Percentiles rank a stretch among this genome's conserved stretches.
Conservation (phyloP, 2,329 filamentous ascomycete species). For the Septoria linicola region DNA sequence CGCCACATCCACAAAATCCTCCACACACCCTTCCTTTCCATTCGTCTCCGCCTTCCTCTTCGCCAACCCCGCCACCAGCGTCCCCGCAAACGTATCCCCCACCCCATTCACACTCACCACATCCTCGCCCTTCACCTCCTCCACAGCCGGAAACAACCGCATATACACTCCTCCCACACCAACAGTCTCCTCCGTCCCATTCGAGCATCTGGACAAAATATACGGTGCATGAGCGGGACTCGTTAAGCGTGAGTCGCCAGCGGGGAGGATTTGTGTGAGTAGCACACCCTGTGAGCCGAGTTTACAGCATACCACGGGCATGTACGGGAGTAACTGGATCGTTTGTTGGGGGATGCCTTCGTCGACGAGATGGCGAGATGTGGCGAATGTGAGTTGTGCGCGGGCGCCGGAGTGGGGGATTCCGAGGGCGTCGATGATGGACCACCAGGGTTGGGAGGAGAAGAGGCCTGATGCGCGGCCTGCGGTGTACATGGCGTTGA, state of each 20-base stretch:
- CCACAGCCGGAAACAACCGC: constrained; percentile 64
- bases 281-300: constrained; percentile 74
- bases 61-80: constrained; percentile 75
- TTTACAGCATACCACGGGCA: constrained; percentile 82
- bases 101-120: constrained; percentile 90
- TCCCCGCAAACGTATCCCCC: constrained; percentile 88
- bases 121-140: constrained; percentile 59
- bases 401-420: constrained; percentile 68
- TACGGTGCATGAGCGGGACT: constrained; percentile 64
- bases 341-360: constrained; percentile 78
- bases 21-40: constrained; percentile 47
- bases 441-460: constrained; percentile 72
- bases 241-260: constrained; percentile 66
- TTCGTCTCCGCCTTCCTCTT: constrained; percentile 38
- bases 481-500: constrained; percentile 72
- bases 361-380: constrained; percentile 67
- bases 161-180: constrained; percentile 79
- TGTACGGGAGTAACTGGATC: constrained; percentile 82
- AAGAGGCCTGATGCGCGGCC: constrained; percentile 68
- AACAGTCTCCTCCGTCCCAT: constrained; percentile 51
- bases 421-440: constrained; percentile 73
- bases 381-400: constrained; percentile 69
- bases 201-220: constrained; percentile 63
- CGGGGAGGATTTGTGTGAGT: constrained; percentile 66
- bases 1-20: constrained; percentile 71